phyloP scores from a whole-genome alignment of 2,329 filamentous ascomycete species.

The Aureobasidium melanogenum region DNA sequence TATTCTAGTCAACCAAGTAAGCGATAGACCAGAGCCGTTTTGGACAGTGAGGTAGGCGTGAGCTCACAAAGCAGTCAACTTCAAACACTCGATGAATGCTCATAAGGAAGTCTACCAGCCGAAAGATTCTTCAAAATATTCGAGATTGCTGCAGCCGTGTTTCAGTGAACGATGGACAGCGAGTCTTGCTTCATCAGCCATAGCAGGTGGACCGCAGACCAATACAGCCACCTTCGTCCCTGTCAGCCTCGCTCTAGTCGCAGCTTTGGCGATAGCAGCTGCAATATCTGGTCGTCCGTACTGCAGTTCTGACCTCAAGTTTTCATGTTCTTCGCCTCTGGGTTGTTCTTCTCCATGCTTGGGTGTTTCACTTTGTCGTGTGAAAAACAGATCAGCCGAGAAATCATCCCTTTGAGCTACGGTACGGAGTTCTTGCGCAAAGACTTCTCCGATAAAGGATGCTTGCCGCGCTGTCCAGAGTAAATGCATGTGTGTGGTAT shows the following conservation, averaged over 20 bases:
- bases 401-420: conserved; percentile 6
- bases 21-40: no score
- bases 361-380: neutral
- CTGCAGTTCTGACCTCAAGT: conserved; percentile 5
- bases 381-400: conserved; percentile 17
- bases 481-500: neutral
- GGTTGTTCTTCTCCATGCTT: neutral
- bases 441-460: neutral
- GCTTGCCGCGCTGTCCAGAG: conserved; percentile 6
- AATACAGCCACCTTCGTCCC: neutral
- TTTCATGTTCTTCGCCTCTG: neutral
- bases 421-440: neutral
- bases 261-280: conserved; percentile 14
- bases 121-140: conserved; percentile 11
- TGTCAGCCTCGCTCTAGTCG: neutral
- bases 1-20: no score
- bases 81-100: no score
- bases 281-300: conserved; percentile 17
- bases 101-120: neutral
- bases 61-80: no score
- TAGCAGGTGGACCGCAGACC: conserved; percentile 7
- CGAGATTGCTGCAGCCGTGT: neutral
- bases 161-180: conserved; percentile 1
- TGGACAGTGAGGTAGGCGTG: no score
- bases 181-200: conserved; percentile 6